A percentile compares a stretch with the other conserved stretches of the same genome.
Evolutionary conservation across 2,329 filamentous ascomycete species (phyloP).

Genomic region (Biscogniauxia marginata): DNA sequence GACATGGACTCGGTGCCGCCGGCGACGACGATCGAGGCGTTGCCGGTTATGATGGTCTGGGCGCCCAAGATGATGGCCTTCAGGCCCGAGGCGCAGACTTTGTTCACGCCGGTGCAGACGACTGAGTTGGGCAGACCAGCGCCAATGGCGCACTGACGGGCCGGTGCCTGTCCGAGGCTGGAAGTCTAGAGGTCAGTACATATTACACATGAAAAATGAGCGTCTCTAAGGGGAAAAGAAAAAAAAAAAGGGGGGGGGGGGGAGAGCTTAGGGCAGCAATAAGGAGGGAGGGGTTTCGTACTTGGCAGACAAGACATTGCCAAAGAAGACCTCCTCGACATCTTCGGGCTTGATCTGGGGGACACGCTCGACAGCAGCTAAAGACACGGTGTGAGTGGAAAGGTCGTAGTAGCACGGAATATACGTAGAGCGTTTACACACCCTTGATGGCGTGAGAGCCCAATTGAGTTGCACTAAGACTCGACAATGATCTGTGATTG

Average conservation of each 20-base stretch:
- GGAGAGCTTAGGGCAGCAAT: constrained; percentile 15
- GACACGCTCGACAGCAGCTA: constrained; percentile 78
- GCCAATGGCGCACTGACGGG: constrained; percentile 87
- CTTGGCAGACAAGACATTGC: constrained; percentile 97
- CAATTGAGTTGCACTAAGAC: constrained; percentile 80
- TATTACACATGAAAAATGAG: background rate
- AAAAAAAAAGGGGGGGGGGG: background rate
- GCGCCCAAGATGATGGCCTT: constrained; percentile 94
- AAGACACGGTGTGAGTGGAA: constrained; percentile 8
- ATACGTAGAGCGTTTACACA: constrained; percentile 44
- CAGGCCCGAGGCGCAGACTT: constrained; percentile 93
- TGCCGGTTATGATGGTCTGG: constrained; percentile 96
- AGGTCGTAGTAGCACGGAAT: background rate
- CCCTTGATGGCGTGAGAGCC: constrained; percentile 92
- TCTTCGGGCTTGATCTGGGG: constrained; percentile 83
- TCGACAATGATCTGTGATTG: constrained; percentile 73
- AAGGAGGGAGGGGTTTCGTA: constrained; percentile 42
- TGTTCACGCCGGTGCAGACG: constrained; percentile 93
- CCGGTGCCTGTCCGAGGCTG: constrained; percentile 93
- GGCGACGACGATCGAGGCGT: constrained; percentile 87
- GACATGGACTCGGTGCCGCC: constrained; percentile 99
- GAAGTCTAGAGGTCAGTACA: constrained; percentile 7
- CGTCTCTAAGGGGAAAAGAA: background rate
- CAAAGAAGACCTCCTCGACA: constrained; percentile 96
- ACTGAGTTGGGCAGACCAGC: constrained; percentile 80